Base-by-base conservation (phyloP, 192 early-diverging fungal genomes). In the Backusella australiensis region DNA sequence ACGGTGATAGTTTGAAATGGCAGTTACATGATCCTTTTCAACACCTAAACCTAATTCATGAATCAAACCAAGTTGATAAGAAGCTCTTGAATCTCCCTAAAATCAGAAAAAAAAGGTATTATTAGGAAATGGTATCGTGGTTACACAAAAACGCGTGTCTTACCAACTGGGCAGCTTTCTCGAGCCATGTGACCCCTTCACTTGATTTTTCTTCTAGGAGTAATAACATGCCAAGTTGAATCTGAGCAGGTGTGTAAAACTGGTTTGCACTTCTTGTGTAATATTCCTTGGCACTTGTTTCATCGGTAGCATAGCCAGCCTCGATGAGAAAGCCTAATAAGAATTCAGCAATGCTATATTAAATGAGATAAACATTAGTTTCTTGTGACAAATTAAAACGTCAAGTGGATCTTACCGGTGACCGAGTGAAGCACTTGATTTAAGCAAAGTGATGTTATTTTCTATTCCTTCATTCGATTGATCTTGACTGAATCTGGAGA, bases 181-280 rank as follows among this genome's bases (percentile, higher is more conserved):
- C 69, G 1, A 83, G 75, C 78, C 78, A 83, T 46, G 66, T 34
- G 23, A 83, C 67, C 0, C 75, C 82, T 44, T 76, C 82, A 17
- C 49, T 65, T 11, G 69, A 36, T 42, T 79, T 59, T 21, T 69
- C 56, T 38, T 83, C 82, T 0, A 75, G 66, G 39, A 74, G 35
- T 3, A 77, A 53, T 32, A 66, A 34, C 38, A 79, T 75, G 34
- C 80, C 82, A 1, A 84, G 71, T 66, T 74, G 69, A 26, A 80
- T 73, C 52, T 81, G 73, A 59, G 79, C 76, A 74, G 78, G 77
- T 23, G 79, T 53, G 72, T 69, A 80, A 17, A 56, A 68, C 67
- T 83, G 78, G 26, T 77, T 73, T n/a, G 82, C 78, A 75, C 82
- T 83, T 67, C 56, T 44, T 34, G 70, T 42, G 36, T 74, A 80